Evolutionary conservation across 805 yeast genomes (phyloP).

Genomic region (Pichia thaimueangensis): DNA sequence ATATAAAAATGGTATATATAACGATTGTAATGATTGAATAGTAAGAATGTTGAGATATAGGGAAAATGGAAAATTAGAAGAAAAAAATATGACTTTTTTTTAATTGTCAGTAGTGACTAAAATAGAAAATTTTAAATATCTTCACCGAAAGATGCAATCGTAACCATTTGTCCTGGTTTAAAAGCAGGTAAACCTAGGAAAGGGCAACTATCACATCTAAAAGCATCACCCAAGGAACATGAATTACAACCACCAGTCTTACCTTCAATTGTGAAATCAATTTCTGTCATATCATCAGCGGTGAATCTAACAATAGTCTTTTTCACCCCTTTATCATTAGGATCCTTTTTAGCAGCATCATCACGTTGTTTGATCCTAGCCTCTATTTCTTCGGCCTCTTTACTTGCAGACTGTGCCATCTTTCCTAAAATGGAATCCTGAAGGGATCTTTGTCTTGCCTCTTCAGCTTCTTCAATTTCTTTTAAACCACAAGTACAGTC

Average conservation of each 20-base stretch:
- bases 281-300: constrained; percentile 73
- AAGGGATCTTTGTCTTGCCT: constrained; percentile 33
- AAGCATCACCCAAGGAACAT: constrained; percentile 96
- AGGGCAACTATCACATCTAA: constrained; percentile 98
- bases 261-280: constrained; percentile 94
- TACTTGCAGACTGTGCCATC: constrained; percentile 45
- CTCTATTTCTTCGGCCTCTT: constrained; percentile 50
- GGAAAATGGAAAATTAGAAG: background rate
- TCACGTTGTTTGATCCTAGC: constrained; percentile 33
- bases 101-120: too few species aligned
- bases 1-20: background rate
- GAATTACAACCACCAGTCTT: constrained; percentile 97
- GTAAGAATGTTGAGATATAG: background rate
- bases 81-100: background rate
- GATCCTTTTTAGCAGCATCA: constrained; percentile 16
- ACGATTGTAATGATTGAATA: background rate
- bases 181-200: constrained; percentile 95
- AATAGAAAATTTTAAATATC: constrained; percentile 49
- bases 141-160: constrained; percentile 68
- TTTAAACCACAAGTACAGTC: constrained; percentile 97
- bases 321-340: constrained; percentile 11
- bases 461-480: constrained; percentile 74
- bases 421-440: constrained; percentile 41
- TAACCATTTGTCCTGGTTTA: constrained; percentile 91
- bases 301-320: constrained; percentile 40